Percentiles rank a stretch among this genome's conserved stretches.
Conservation (phyloP, 2,329 filamentous ascomycete genomes). For the Colletotrichum costaricense region DNA sequence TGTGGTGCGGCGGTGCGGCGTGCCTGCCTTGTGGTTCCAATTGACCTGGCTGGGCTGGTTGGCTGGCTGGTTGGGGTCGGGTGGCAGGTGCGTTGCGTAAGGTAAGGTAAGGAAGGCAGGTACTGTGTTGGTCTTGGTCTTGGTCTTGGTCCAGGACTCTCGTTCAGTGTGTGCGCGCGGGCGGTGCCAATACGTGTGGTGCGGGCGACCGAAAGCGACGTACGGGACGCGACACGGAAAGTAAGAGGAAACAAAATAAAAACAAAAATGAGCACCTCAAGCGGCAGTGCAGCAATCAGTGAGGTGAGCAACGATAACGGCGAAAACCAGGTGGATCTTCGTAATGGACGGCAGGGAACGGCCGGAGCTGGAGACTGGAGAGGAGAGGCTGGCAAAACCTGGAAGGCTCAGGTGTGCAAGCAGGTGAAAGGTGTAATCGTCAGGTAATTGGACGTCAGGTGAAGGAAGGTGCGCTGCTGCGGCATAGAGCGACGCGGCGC, state of each 20-base stretch:
- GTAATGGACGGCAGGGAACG: background rate
- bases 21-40: background rate
- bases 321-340: background rate
- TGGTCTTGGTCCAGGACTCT: background rate
- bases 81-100: too few species aligned
- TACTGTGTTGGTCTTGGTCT: background rate
- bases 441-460: background rate
- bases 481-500: conserved; percentile 6
- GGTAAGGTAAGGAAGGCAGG: too few species aligned
- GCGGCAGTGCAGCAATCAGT: conserved; percentile 16
- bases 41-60: too few species aligned
- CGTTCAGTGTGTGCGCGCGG: background rate
- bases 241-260: background rate
- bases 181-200: background rate
- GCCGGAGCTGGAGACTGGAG: background rate
- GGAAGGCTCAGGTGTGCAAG: background rate
- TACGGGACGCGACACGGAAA: conserved; percentile 6
- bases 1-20: background rate
- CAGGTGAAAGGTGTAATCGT: background rate
- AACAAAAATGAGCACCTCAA: background rate
- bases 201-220: conserved; percentile 22
- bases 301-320: too few species aligned
- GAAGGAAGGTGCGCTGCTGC: background rate
- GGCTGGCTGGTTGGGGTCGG: background rate
- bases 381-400: background rate